Conservation (phyloP, 805 yeast genomes). For the Diddensiella caesifluorescens region DNA sequence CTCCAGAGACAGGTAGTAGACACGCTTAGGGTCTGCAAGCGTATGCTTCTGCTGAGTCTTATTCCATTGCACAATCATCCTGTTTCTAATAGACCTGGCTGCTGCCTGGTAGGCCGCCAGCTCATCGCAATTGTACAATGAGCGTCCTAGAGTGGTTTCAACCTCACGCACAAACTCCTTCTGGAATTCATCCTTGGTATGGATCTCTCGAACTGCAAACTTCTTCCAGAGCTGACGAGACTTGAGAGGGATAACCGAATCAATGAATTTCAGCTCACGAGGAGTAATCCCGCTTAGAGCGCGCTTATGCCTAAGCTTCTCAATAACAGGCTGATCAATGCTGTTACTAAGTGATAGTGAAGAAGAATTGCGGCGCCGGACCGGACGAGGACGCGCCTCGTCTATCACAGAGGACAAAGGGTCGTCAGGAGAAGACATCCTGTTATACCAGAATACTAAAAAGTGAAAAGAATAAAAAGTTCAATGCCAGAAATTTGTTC, state of each 20-base stretch:
- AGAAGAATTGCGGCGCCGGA: slow-evolving; percentile 1
- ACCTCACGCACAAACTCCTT: slow-evolving; percentile 73
- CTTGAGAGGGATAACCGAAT: slow-evolving; percentile 71
- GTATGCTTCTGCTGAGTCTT: slow-evolving; percentile 89
- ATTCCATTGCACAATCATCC: slow-evolving; percentile 81
- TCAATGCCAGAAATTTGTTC: too few relatives aligned
- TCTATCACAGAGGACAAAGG: slow-evolving; percentile 2
- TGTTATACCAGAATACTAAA: too few relatives aligned
- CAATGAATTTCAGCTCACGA: slow-evolving; percentile 77
- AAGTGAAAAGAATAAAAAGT: too few relatives aligned
- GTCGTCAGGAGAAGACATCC: slow-evolving; percentile 1
- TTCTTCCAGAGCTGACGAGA: slow-evolving; percentile 76
- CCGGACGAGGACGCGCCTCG: neutral
- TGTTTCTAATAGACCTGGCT: slow-evolving; percentile 71
- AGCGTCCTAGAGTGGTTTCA: slow-evolving; percentile 86
- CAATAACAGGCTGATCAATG: slow-evolving; percentile 7
- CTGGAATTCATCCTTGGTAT: slow-evolving; percentile 55
- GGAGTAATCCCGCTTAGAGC: slow-evolving; percentile 90
- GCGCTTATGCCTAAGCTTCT: slow-evolving; percentile 37
- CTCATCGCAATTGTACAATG: slow-evolving; percentile 85
- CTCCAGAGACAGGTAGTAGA: slow-evolving; percentile 81
- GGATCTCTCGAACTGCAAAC: slow-evolving; percentile 50
- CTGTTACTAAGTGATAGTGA: neutral
- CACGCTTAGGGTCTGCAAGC: slow-evolving; percentile 73
- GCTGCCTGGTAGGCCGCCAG: slow-evolving; percentile 92